Percentiles rank a stretch among this genome's conserved stretches.
These are phyloP conservation scores for Pichia sp. DNA, from an alignment of 1,139 yeast genomes.

Conservation along the genomic window DNA sequence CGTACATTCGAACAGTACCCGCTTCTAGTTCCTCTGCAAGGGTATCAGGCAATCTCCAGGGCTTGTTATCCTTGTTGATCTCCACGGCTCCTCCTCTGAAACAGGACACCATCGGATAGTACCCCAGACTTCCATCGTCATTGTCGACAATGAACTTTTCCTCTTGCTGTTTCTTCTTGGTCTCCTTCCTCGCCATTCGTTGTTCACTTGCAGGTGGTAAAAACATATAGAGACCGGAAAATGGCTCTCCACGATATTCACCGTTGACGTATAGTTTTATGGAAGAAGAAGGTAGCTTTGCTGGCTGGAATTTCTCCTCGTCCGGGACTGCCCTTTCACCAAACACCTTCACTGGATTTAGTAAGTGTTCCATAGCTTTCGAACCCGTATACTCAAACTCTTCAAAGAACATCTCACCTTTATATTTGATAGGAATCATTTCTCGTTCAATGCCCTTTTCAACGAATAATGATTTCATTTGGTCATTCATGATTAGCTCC, in stretches of 20 bases:
- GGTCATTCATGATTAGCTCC: background rate
- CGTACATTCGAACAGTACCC: conserved; percentile 34
- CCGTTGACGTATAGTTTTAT: conserved; percentile 78
- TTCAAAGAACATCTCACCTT: conserved; percentile 73
- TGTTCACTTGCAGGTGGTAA: conserved; percentile 63
- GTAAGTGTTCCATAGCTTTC: conserved; percentile 65
- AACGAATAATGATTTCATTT: background rate
- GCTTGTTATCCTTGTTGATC: conserved; percentile 64
- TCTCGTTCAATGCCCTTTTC: conserved; percentile 51
- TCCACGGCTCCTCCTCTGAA: conserved; percentile 74
- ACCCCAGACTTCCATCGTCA: conserved; percentile 84
- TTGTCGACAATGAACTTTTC: conserved; percentile 19
- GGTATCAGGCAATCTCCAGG: conserved; percentile 38
- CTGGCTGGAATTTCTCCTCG: conserved; percentile 33
- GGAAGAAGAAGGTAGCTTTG: conserved; percentile 46
- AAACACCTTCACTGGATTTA: conserved; percentile 65
- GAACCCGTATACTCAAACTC: conserved; percentile 78
- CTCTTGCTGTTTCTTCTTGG: conserved; percentile 23
- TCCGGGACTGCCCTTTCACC: conserved; percentile 55
- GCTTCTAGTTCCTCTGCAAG: conserved; percentile 22
- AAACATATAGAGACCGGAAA: conserved; percentile 65
- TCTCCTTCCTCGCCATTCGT: conserved; percentile 10
- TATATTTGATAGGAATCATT: conserved; percentile 82
- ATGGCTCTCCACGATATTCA: conserved; percentile 52
- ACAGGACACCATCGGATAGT: conserved; percentile 84